Evolutionary conservation across 2,329 filamentous ascomycete genomes (phyloP), one percentile per base, ranked within the genome.

Genomic region (Ascochyta clinopodiicola): DNA sequence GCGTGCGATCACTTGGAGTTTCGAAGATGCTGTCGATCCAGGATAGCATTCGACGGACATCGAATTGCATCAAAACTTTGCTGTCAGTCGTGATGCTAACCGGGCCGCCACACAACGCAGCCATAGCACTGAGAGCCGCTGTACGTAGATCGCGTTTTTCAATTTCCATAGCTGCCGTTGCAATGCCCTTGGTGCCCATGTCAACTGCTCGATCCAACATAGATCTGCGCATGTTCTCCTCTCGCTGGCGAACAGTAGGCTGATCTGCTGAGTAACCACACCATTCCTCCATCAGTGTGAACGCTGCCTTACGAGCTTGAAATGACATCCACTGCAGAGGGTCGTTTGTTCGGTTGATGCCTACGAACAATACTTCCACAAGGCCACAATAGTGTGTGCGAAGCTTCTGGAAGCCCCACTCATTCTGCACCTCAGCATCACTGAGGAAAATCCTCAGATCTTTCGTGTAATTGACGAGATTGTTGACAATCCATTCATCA

Each of bases 281-380:
- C 96, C 96, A 99, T 62, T 98, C 94, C 76, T 99, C 95, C 93
- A 99, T 98, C 43, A 99, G 79, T 0, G 93, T 88, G 71, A 99
- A 99, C 0, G 94, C 90, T 5, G 95, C 97, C 72, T 97, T 96
- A 36, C 96, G 84, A 12, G 93, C 91, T 73, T 99, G 95, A 69
- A 99, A 99, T 0, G 95, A 93, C 86, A 99, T 95, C 94, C 95
- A 99, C 29, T 92, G 85, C 4, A 91, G 88, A 1, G 92, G 90
- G 57, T 97, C 91, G 58, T 87, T 88, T 0, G 92, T 92, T 46
- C 88, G 85, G 64, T 94, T 95, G 66, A 97, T 92, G 6, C 91
- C 92, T 64, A 96, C 91, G 62, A 96, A 99, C 0, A 99, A 80
- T 56, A 93, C 91, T 71, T 99, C 94, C 77, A 97, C 88, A 36